Percentiles rank a stretch among this genome's conserved stretches.
phyloP scores from a whole-genome alignment of 495 filamentous ascomycete genomes.

The Aspergillus heteromorphus region DNA sequence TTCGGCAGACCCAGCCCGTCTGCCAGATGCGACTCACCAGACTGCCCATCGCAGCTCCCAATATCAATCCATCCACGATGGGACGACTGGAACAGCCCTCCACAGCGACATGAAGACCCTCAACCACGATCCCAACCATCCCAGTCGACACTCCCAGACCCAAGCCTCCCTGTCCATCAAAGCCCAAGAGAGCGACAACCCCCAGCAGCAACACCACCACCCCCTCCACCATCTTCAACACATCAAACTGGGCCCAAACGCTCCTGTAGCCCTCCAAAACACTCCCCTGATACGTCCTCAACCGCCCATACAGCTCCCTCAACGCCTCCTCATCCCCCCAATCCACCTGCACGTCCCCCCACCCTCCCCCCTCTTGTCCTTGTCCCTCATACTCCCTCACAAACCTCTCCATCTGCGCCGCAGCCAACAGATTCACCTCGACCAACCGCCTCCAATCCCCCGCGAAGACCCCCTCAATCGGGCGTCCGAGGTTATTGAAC shows the following conservation, averaged over 20 bases:
- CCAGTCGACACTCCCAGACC: neutral
- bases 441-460: constrained; percentile 67
- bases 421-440: constrained; percentile 62
- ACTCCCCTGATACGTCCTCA: constrained; percentile 1
- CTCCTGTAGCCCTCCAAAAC: neutral
- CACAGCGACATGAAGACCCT: neutral
- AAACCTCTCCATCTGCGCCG: constrained; percentile 82
- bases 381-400: constrained; percentile 59
- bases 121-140: neutral
- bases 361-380: constrained; percentile 24
- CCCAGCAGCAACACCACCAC: neutral
- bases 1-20: constrained; percentile 17
- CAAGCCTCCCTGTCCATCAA: neutral
- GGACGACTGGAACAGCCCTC: neutral
- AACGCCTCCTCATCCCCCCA: neutral
- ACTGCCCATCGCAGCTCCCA: neutral
- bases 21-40: constrained; percentile 42
- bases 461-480: constrained; percentile 87
- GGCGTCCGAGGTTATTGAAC: constrained; percentile 87
- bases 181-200: neutral
- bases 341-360: neutral
- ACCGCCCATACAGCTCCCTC: neutral
- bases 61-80: neutral
- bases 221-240: constrained; percentile 1
- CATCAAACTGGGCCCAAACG: constrained; percentile 1